phyloP scores from a whole-genome alignment of 495 filamentous ascomycete genomes.

The Choiromyces venosus region DNA sequence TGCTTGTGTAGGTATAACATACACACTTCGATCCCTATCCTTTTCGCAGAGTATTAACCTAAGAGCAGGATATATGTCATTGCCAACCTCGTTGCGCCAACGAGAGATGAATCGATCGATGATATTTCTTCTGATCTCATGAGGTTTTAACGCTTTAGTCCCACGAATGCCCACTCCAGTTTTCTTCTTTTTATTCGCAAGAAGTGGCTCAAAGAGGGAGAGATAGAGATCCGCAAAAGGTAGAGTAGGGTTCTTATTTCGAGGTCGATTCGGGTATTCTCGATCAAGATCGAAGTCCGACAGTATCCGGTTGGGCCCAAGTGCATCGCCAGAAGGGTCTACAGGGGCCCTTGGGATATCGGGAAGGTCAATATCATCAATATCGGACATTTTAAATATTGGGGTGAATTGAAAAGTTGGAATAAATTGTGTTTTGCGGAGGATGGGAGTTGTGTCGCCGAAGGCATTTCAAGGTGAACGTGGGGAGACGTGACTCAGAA shows the following conservation, averaged over 20 bases:
- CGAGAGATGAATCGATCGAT: conserved; percentile 83
- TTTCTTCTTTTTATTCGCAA: conserved; percentile 72
- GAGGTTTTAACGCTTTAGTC: conserved; percentile 58
- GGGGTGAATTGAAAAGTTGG: background rate
- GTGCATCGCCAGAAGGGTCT: conserved; percentile 1
- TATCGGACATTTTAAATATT: conserved; percentile 15
- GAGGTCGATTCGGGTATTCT: conserved; percentile 72
- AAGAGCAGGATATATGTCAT: conserved; percentile 90
- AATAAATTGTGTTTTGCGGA: background rate
- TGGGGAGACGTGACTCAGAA: background rate
- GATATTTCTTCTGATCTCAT: conserved; percentile 75
- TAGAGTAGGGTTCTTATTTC: conserved; percentile 69
- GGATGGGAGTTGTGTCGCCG: background rate
- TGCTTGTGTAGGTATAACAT: conserved; percentile 10
- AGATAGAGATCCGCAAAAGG: conserved; percentile 76
- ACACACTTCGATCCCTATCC: conserved; percentile 82
- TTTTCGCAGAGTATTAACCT: conserved; percentile 70
- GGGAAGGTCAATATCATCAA: conserved; percentile 6
- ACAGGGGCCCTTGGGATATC: conserved; percentile 16
- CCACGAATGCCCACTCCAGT: conserved; percentile 57
- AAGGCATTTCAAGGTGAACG: background rate
- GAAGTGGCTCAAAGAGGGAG: conserved; percentile 79
- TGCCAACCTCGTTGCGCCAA: conserved; percentile 82
- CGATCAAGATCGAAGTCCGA: conserved; percentile 29
- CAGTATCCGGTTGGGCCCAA: conserved; percentile 23